phyloP scores from a whole-genome alignment of 441 rosid species.

The Syzygium malaccense region DNA sequence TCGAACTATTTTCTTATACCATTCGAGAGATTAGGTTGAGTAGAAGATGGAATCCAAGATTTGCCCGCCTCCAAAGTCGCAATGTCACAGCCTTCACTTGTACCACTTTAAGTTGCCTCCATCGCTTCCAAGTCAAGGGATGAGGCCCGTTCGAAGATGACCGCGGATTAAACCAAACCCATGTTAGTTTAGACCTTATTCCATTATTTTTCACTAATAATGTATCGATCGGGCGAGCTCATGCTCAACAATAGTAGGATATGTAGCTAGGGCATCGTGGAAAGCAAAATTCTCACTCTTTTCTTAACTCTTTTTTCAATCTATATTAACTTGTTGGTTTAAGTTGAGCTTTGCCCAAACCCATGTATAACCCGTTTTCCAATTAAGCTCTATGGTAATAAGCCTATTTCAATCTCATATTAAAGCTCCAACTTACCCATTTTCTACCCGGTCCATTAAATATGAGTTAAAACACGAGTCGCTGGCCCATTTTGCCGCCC shows the following conservation, averaged over 20 bases:
- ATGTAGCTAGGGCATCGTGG: neutral
- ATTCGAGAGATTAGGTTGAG: neutral
- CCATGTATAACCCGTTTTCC: neutral
- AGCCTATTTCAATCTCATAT: neutral
- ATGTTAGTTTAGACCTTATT: neutral
- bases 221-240: too few species aligned
- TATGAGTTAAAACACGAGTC: neutral
- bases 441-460: neutral
- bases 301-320: too few species aligned
- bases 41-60: neutral
- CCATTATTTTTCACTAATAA: neutral
- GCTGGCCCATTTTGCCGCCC: neutral
- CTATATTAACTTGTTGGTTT: neutral
- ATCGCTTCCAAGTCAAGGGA: neutral
- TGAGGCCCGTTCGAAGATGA: too few species aligned
- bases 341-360: neutral
- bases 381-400: neutral
- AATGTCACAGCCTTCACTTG: neutral
- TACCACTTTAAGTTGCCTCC: accelerated
- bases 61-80: neutral
- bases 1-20: neutral
- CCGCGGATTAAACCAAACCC: neutral
- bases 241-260: too few species aligned
- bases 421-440: neutral
- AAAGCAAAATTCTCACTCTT: neutral